Conservation (phyloP, 495 filamentous ascomycete species). For the Melanomma pulvis-pyrius region DNA sequence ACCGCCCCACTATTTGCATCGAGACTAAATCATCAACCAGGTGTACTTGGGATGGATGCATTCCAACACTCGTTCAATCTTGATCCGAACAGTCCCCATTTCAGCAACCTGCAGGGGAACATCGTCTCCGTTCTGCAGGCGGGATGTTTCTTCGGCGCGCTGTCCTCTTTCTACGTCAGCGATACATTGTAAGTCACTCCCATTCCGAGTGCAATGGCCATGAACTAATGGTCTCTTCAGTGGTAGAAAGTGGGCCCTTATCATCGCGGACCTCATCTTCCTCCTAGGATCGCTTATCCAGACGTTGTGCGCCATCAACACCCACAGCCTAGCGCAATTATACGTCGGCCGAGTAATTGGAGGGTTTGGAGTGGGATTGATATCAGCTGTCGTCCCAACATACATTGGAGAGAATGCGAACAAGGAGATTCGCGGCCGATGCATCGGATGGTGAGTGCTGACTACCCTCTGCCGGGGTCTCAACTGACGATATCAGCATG, state of each 20-base stretch:
- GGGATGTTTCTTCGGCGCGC: slow-evolving; percentile 45
- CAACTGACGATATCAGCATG: slow-evolving; percentile 26
- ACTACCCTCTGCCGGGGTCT: neutral
- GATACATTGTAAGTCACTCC: slow-evolving; percentile 34
- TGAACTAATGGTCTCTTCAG: slow-evolving; percentile 28
- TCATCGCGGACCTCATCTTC: slow-evolving; percentile 38
- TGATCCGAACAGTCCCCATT: slow-evolving; percentile 25
- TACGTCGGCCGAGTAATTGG: slow-evolving; percentile 49
- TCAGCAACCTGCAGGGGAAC: slow-evolving; percentile 45
- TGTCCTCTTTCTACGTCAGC: slow-evolving; percentile 37
- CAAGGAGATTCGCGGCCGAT: slow-evolving; percentile 49
- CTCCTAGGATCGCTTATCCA: slow-evolving; percentile 43
- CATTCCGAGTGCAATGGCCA: slow-evolving; percentile 10
- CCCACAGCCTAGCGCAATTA: slow-evolving; percentile 36
- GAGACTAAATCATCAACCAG: neutral
- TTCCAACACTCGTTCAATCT: slow-evolving; percentile 37
- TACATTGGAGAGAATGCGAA: slow-evolving; percentile 52
- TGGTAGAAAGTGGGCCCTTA: slow-evolving; percentile 38
- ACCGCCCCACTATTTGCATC: neutral
- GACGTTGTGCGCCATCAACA: slow-evolving; percentile 41
- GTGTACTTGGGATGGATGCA: slow-evolving; percentile 33
- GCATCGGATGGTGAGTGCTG: slow-evolving; percentile 39
- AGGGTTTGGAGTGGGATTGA: slow-evolving; percentile 48
- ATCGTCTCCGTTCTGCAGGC: slow-evolving; percentile 61
- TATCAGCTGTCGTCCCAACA: slow-evolving; percentile 48